Evolutionary conservation across 140 eudicot genomes (phyloP).

Genomic region (Ambrosia hybrid): DNA sequence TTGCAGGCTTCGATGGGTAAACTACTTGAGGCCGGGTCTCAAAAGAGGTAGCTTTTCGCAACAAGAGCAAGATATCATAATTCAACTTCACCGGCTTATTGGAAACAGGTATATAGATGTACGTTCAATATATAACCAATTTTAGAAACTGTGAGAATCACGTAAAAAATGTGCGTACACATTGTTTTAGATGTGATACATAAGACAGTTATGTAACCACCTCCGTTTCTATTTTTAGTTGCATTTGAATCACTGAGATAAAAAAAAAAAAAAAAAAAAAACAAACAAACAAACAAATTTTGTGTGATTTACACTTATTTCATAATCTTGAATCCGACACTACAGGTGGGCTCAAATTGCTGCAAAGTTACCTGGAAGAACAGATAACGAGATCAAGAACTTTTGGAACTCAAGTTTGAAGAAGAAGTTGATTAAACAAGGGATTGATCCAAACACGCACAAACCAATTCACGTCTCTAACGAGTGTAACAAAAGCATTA

Average conservation of each 20-base stretch:
- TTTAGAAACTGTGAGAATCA: not conserved
- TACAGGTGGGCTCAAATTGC: constrained; percentile 89
- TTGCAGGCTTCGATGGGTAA: constrained; percentile 32
- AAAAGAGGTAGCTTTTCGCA: constrained; percentile 82
- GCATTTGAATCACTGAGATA: no score
- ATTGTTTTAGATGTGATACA: not conserved
- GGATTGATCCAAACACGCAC: constrained; percentile 76
- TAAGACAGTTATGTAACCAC: not conserved
- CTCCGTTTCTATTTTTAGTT: not conserved
- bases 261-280: no score
- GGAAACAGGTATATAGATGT: constrained; percentile 64
- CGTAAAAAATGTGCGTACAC: not conserved
- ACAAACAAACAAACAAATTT: no score
- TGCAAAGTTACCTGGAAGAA: constrained; percentile 33
- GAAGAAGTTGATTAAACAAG: constrained; percentile 68
- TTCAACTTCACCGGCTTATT: constrained; percentile 54
- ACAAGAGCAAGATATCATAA: constrained; percentile 63
- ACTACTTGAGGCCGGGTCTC: constrained; percentile 83
- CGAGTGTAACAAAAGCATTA: constrained; percentile 16
- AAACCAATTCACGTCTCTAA: constrained; percentile 32
- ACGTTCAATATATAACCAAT: not conserved
- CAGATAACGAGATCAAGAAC: constrained; percentile 2
- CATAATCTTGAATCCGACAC: not conserved
- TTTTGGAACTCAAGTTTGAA: constrained; percentile 65
- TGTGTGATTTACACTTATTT: not conserved